Conservation (phyloP, 768 basidiomycete genomes). For the Auriscalpium orientale region DNA sequence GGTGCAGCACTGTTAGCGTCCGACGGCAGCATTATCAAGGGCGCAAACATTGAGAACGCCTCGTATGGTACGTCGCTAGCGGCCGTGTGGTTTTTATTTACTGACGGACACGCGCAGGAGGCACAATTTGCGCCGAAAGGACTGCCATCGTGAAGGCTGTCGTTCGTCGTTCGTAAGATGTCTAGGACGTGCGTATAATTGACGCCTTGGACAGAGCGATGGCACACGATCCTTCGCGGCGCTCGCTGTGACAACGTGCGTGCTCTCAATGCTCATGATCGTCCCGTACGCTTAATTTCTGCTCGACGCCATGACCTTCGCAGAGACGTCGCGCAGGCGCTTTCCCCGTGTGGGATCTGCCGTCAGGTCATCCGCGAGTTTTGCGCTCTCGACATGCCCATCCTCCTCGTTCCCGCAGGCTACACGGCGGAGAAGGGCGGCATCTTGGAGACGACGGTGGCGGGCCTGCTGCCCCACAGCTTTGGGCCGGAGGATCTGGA, state of each 20-base stretch:
- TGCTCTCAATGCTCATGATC: conserved; percentile 6
- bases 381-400: conserved; percentile 64
- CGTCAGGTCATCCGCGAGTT: conserved; percentile 89
- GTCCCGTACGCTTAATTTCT: neutral
- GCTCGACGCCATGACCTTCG: neutral
- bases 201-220: conserved; percentile 54
- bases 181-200: neutral
- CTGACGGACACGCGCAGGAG: conserved; percentile 42
- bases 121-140: conserved; percentile 88
- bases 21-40: conserved; percentile 68
- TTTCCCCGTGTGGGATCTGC: conserved; percentile 92
- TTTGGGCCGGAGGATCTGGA: conserved; percentile 13
- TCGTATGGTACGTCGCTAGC: conserved; percentile 58
- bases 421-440: conserved; percentile 25
- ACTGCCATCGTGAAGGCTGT: conserved; percentile 94
- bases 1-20: conserved; percentile 76
- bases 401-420: conserved; percentile 62
- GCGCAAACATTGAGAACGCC: conserved; percentile 92
- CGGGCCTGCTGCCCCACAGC: conserved; percentile 9
- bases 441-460: conserved; percentile 11
- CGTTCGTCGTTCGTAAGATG: conserved; percentile 39
- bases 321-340: conserved; percentile 59
- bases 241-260: conserved; percentile 75
- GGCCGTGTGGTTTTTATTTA: neutral
- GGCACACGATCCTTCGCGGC: conserved; percentile 63